These are phyloP conservation scores for Ophiostoma ips DNA, from an alignment of 2,329 filamentous ascomycete species.

Conservation along the genomic window DNA sequence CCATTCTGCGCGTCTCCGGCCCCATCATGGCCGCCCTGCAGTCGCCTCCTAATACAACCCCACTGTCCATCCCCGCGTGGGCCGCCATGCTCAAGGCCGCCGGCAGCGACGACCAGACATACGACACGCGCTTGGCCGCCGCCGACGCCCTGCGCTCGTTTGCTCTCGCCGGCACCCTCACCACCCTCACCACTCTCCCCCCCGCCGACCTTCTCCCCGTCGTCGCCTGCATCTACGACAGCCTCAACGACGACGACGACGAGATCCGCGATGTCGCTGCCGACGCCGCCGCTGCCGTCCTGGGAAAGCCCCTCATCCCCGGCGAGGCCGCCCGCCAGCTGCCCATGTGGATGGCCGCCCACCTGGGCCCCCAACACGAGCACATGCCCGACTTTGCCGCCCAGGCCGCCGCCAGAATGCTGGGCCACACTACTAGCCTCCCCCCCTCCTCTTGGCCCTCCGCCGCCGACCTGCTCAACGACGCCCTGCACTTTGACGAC, in stretches of 20 bases:
- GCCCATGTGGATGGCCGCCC: constrained; percentile 26
- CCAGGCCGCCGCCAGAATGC: constrained; percentile 30
- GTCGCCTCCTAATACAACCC: too few species aligned
- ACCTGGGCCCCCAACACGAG: constrained; percentile 23
- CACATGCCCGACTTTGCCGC: constrained; percentile 23
- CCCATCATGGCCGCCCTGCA: constrained; percentile 24
- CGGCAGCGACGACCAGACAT: constrained; percentile 39
- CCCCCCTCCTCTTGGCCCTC: too few species aligned
- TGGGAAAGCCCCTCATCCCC: constrained; percentile 30
- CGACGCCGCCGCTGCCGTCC: constrained; percentile 30
- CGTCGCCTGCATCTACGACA: constrained; percentile 57
- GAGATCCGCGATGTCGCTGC: constrained; percentile 61
- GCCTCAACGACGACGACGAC: constrained; percentile 81
- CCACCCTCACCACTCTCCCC: neutral
- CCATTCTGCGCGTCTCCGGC: constrained; percentile 35
- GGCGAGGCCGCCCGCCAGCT: constrained; percentile 34
- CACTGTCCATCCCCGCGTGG: constrained; percentile 25
- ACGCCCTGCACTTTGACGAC: constrained; percentile 41
- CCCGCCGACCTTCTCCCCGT: constrained; percentile 33
- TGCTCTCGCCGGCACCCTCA: constrained; percentile 17
- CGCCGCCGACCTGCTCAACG: constrained; percentile 26
- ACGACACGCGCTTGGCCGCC: constrained; percentile 50
- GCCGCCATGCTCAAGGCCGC: constrained; percentile 35
- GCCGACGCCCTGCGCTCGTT: constrained; percentile 40
- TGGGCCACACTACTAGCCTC: constrained; percentile 16